Percentiles rank a stretch among this genome's conserved stretches.
Evolutionary conservation across 2,329 filamentous ascomycete genomes (phyloP).

Genomic region (Zymoseptoria crescenta): DNA sequence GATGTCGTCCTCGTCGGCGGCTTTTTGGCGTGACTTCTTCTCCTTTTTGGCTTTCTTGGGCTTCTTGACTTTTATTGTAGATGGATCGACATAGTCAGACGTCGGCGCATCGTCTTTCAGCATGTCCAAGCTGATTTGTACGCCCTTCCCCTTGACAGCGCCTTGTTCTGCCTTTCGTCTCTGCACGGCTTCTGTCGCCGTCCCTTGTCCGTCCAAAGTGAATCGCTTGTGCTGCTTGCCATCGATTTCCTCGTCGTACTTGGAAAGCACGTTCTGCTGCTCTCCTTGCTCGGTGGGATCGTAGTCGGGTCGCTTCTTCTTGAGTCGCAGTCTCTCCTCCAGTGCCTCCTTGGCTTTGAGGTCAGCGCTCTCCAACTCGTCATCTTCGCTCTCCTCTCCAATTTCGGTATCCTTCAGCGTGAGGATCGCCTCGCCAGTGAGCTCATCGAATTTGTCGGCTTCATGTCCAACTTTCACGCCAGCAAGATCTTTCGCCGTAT

Average conservation of each 20-base stretch:
- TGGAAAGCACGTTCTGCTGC: conserved; percentile 63
- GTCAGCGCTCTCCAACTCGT: conserved; percentile 75
- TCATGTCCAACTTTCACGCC: conserved; percentile 92
- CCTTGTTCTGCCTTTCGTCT: conserved; percentile 32
- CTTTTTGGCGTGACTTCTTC: conserved; percentile 62
- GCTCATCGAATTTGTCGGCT: conserved; percentile 66
- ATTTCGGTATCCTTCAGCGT: conserved; percentile 92
- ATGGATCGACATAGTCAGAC: conserved; percentile 83
- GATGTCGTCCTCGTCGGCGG: conserved; percentile 50
- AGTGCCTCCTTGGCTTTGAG: conserved; percentile 65
- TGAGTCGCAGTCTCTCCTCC: conserved; percentile 68
- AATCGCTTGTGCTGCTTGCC: conserved; percentile 85
- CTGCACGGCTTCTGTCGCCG: conserved; percentile 52
- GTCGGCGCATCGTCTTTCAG: conserved; percentile 54
- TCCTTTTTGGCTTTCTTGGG: conserved; percentile 74
- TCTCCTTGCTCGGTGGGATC: conserved; percentile 69
- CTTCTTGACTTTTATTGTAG: conserved; percentile 88
- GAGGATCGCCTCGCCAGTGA: conserved; percentile 72
- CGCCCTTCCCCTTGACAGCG: conserved; percentile 55
- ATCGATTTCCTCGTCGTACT: conserved; percentile 93
- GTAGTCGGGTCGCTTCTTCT: conserved; percentile 85
- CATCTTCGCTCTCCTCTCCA: conserved; percentile 69
- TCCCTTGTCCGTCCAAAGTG: conserved; percentile 72
- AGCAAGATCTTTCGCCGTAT: conserved; percentile 77
- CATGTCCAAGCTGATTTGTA: conserved; percentile 71